Evolutionary conservation across 73 alveolate species (phyloP).

Genomic region (Urostyla sp.): DNA sequence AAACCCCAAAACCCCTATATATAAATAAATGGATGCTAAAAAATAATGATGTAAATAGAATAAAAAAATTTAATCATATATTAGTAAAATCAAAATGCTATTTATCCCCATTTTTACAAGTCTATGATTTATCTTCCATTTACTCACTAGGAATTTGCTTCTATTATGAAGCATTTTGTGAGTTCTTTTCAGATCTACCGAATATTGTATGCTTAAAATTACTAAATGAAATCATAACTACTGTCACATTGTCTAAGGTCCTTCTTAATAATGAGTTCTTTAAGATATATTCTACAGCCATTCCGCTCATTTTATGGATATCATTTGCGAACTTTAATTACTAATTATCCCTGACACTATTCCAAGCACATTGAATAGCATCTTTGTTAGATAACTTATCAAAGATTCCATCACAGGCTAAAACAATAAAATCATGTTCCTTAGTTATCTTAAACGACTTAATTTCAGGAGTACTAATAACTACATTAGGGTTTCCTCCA

Average conservation of each 20-base stretch:
- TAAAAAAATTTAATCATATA: too few relatives aligned
- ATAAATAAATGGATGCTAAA: too few relatives aligned
- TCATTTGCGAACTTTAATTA: slow-evolving; percentile 42
- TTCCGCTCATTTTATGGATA: slow-evolving; percentile 86
- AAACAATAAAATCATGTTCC: slow-evolving; percentile 75
- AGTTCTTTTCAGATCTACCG: neutral
- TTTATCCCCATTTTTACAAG: neutral
- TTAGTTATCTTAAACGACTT: slow-evolving; percentile 80
- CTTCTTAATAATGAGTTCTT: slow-evolving; percentile 85
- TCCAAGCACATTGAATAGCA: slow-evolving; percentile 81
- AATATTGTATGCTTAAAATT: slow-evolving; percentile 59
- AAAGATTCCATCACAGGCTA: slow-evolving; percentile 93
- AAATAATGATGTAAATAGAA: too few relatives aligned
- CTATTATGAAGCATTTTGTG: neutral
- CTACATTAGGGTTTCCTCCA: slow-evolving; percentile 98
- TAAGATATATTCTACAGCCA: slow-evolving; percentile 89
- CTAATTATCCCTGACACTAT: slow-evolving; percentile 49
- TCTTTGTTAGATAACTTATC: slow-evolving; percentile 87
- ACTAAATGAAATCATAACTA: slow-evolving; percentile 67
- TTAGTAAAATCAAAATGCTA: neutral
- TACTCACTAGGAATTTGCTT: neutral
- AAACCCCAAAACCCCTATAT: too few relatives aligned
- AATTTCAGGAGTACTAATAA: slow-evolving; percentile 93
- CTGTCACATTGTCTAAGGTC: slow-evolving; percentile 76
- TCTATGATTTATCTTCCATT: neutral